These are phyloP conservation scores for Scopulariopsis brevicaulis DNA, from an alignment of 2,329 filamentous ascomycete species.

Conservation along the genomic window DNA sequence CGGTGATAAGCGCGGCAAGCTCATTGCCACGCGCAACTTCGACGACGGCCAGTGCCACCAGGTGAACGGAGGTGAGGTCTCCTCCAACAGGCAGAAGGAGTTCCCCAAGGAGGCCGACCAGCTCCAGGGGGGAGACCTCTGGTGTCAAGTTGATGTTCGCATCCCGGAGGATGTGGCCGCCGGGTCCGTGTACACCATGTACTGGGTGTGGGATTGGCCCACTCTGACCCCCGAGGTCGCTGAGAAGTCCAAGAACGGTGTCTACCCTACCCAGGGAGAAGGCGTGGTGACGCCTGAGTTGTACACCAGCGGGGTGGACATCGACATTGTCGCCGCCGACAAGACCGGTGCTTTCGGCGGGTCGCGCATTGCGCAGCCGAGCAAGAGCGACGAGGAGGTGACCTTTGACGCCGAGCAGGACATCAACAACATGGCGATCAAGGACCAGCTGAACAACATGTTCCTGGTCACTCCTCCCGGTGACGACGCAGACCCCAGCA, in stretches of 20 bases:
- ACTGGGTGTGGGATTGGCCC: constrained; percentile 97
- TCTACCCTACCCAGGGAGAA: constrained; percentile 19
- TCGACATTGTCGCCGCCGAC: constrained; percentile 19
- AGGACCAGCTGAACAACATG: constrained; percentile 30
- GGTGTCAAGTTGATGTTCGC: constrained; percentile 72
- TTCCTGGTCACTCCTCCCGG: constrained; percentile 25
- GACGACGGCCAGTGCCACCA: constrained; percentile 91
- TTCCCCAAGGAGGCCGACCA: constrained; percentile 38
- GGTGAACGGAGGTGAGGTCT: constrained; percentile 49
- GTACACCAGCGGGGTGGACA: constrained; percentile 26
- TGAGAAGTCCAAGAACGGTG: constrained; percentile 24
- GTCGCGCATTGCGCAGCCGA: not conserved
- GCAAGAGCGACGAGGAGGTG: not conserved
- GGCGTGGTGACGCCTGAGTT: constrained; percentile 21
- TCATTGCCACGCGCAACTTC: constrained; percentile 69
- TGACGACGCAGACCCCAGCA: constrained; percentile 11
- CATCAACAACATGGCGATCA: constrained; percentile 30
- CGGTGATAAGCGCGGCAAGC: constrained; percentile 64
- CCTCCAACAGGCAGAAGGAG: constrained; percentile 42
- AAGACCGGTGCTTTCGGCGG: constrained; percentile 7
- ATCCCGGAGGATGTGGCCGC: constrained; percentile 55
- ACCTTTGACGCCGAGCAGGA: constrained; percentile 25
- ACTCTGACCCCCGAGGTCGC: constrained; percentile 35
- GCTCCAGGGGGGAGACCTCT: constrained; percentile 47
- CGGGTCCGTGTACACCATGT: constrained; percentile 64